Base-by-base conservation (phyloP, 208 protist genomes). In the Acanthamoeba castellanii region DNA sequence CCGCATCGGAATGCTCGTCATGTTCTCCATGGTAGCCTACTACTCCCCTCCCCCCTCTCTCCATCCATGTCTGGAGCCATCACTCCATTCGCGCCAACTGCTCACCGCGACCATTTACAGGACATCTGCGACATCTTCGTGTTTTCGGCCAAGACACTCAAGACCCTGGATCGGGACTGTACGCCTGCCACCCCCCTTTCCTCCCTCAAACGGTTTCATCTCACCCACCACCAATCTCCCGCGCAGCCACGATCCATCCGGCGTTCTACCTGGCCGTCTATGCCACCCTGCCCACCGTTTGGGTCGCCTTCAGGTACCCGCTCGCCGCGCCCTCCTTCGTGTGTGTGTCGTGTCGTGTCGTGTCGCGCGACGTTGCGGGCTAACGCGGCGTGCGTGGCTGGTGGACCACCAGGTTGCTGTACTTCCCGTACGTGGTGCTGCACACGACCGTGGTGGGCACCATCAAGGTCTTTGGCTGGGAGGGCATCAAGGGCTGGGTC, bases 1-100 rank as follows among this genome's bases (percentile, higher is more conserved):
- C 84, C 84, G 84, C 7, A 34, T 91, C 30, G 84, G 84, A 37
- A 91, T 91, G 84, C 52, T 91, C 8, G 84, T 91, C 47, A 91
- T 91, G 84, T 91, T 91, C 66, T 91, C 84, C 3, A 91, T 91
- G 84, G 61, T 68, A 68, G 11, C 11, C 11, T 14, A 14, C 47
- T 14, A 52, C 47, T 4, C 47, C 47, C 47, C 47, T 14, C 47
- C 11, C 47, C 11, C 47, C 47, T 11, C 47, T 52, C 11, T 11
- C 4, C 47, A 14, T 11, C 4, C 7, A 4, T 4, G 11, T 4
- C 47, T 52, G 7, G 11, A 52, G 11, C 47, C 7, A 4, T 11
- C 47, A 52, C 11, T 52, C 47, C 11, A 14, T 52, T 4, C 47
- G 47, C 47, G 47, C 47, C n/a, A n/a, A n/a, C n/a, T n/a, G n/a